These are phyloP conservation scores for Crucihimalaya himalaica DNA, from an alignment of 345 rosid genomes.

Conservation along the genomic window DNA sequence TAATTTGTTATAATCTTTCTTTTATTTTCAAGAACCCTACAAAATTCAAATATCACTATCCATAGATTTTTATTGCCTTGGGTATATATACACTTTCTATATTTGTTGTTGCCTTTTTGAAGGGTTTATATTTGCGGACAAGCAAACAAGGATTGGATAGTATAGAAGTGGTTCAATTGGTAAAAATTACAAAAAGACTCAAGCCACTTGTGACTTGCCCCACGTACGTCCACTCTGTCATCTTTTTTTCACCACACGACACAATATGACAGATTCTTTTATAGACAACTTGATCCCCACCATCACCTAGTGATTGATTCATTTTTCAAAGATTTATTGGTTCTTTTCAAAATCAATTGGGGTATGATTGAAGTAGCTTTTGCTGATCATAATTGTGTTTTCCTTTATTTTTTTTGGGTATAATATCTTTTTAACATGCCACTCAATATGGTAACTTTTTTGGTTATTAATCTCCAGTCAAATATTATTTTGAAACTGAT, in stretches of 20 bases:
- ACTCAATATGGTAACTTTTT: no score
- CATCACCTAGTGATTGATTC: background rate
- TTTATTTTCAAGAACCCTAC: background rate
- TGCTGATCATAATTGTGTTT: no score
- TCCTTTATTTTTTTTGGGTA: no score
- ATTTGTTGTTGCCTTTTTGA: background rate
- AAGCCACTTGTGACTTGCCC: slow-evolving; percentile 21
- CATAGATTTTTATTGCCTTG: background rate
- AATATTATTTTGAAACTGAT: no score
- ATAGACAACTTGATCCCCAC: slow-evolving; percentile 23
- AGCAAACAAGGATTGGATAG: background rate
- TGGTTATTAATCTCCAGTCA: no score
- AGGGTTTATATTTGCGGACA: background rate
- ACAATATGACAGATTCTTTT: background rate
- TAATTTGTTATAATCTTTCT: no score
- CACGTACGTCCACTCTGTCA: background rate
- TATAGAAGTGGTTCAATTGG: background rate
- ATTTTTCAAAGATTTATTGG: background rate
- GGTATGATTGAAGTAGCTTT: background rate
- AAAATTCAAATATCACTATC: background rate
- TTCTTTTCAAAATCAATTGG: background rate
- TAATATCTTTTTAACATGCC: no score
- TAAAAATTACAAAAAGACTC: background rate
- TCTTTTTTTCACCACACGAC: slow-evolving; percentile 1
- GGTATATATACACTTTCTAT: background rate